These are phyloP conservation scores for Annulohypoxylon truncatum DNA, from an alignment of 2,329 filamentous ascomycete genomes.

Conservation along the genomic window DNA sequence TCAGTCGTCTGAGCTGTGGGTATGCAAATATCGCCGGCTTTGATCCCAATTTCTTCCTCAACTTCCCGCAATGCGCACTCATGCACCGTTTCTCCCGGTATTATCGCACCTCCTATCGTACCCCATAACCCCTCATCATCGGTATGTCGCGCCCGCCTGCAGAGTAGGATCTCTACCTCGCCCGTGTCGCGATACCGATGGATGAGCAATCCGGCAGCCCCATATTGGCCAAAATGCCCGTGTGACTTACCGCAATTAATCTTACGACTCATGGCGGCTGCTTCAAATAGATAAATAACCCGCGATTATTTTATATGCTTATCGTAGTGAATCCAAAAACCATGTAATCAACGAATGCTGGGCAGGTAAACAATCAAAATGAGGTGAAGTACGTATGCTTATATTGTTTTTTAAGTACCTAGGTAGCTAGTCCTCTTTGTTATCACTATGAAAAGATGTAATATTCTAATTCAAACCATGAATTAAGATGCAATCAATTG, in stretches of 20 bases:
- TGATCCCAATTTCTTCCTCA: slow-evolving; percentile 9
- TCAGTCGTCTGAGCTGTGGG: not conserved
- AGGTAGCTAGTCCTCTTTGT: too few relatives aligned
- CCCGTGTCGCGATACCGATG: slow-evolving; percentile 7
- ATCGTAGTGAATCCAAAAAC: too few relatives aligned
- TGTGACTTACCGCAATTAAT: not conserved
- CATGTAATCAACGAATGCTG: too few relatives aligned
- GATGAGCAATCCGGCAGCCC: slow-evolving; percentile 18
- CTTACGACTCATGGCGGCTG: not conserved
- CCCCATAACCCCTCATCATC: not conserved
- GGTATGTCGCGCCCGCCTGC: not conserved
- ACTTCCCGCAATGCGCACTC: not conserved
- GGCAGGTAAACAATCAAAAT: too few relatives aligned
- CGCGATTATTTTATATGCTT: too few relatives aligned
- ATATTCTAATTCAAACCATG: too few relatives aligned
- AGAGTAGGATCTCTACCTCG: slow-evolving; percentile 23
- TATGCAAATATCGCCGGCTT: not conserved
- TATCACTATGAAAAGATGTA: too few relatives aligned
- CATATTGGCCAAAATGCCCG: not conserved
- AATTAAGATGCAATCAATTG: too few relatives aligned
- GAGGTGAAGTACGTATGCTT: too few relatives aligned
- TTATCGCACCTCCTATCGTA: slow-evolving; percentile 11
- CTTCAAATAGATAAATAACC: too few relatives aligned
- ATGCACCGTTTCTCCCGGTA: not conserved
- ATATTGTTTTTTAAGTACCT: too few relatives aligned